Evolutionary conservation across 2,329 filamentous ascomycete genomes (phyloP).

Genomic region (Knufia fluminis): DNA sequence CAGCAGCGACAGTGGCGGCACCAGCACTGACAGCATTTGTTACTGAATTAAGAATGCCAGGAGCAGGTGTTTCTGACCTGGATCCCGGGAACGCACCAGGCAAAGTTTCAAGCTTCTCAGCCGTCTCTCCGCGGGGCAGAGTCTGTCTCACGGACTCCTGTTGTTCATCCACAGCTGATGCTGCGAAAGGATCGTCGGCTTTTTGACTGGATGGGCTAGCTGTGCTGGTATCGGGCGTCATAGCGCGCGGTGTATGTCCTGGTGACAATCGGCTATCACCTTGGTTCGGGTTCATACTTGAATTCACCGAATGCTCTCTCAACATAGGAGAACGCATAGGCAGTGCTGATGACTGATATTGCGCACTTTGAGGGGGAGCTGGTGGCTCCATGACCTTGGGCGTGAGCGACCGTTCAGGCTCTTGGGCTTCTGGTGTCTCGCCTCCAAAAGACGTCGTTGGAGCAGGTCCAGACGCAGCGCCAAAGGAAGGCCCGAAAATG

Average conservation of each 20-base stretch:
- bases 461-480: constrained; percentile 35
- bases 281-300: constrained; percentile 68
- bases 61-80: constrained; percentile 24
- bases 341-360: constrained; percentile 67
- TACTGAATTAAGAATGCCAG: constrained; percentile 7
- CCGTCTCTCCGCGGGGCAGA: constrained; percentile 14
- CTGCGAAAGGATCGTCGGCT: constrained; percentile 19
- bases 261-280: constrained; percentile 56
- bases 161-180: constrained; percentile 20
- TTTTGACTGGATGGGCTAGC: constrained; percentile 21
- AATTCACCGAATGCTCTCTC: constrained; percentile 59
- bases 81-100: constrained; percentile 48
- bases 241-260: constrained; percentile 38
- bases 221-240: constrained; percentile 33
- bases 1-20: constrained; percentile 12
- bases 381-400: constrained; percentile 35
- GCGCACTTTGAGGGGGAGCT: constrained; percentile 61
- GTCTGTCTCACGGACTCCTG: constrained; percentile 21
- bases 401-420: neutral
- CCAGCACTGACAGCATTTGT: constrained; percentile 12
- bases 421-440: constrained; percentile 28
- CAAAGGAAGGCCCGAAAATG: constrained; percentile 67
- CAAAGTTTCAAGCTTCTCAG: constrained; percentile 22
- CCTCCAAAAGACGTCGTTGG: constrained; percentile 55
- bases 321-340: constrained; percentile 52